Evolutionary conservation across 441 rosid species (phyloP).

Genomic region (Croton laevigatus): DNA sequence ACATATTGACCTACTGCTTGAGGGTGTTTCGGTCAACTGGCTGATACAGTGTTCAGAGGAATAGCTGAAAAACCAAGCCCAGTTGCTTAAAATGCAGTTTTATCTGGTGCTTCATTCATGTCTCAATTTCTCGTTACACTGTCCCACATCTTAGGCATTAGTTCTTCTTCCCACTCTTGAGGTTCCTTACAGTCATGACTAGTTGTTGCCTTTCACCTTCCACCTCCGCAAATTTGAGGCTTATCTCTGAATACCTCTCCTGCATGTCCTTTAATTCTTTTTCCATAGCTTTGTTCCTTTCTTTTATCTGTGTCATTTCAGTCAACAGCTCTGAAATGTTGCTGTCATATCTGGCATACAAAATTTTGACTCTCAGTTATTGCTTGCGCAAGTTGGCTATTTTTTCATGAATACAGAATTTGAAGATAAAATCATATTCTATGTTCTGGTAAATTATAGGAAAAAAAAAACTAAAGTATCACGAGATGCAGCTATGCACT

Average conservation of each 20-base stretch:
- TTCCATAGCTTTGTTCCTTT: conserved; percentile 67
- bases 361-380: conserved; percentile 29
- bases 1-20: conserved; percentile 1
- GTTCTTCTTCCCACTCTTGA: conserved; percentile 59
- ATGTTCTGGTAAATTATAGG: not conserved
- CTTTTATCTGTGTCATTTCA: conserved; percentile 45
- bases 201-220: conserved; percentile 96
- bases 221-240: conserved; percentile 92
- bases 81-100: conserved; percentile 19
- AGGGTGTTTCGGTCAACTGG: not conserved
- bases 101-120: conserved; percentile 18
- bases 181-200: conserved; percentile 80
- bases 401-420: conserved; percentile 13
- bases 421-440: not conserved
- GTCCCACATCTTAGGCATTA: conserved; percentile 31
- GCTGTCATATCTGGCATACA: conserved; percentile 38
- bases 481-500: not conserved
- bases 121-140: not conserved
- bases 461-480: not conserved
- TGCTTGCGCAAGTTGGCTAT: conserved; percentile 18
- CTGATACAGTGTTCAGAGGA: not conserved
- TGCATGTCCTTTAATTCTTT: conserved; percentile 75
- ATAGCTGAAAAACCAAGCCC: not conserved
- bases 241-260: conserved; percentile 83
- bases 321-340: conserved; percentile 34